Base-by-base conservation (phyloP, 2,329 filamentous ascomycete genomes). In the Chaetomiaceae sp. region DNA sequence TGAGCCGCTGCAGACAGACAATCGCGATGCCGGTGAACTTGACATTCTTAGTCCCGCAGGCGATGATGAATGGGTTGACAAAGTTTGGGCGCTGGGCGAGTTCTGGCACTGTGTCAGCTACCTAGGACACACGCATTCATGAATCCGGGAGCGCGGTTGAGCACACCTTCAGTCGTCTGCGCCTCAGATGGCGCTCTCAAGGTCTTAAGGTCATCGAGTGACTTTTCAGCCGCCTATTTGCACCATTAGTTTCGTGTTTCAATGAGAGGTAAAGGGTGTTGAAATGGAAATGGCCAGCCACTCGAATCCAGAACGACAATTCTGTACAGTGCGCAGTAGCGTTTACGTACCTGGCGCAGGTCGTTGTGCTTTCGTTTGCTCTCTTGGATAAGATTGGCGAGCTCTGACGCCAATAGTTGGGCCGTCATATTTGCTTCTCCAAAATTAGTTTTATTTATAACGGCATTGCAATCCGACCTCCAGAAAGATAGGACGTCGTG, bases 341-440 rank as follows among this genome's bases (percentile, higher is more conserved):
- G 20, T 14, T 4, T 53, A 70, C 79, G 64, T 73, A 86, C 87
- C 79, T 87, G 88, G 75, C 88, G 84, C 48, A 99, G 78, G 65
- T 97, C 94, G 62, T 87, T 83, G 70, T 96, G 87, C 73, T 95
- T 97, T 65, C 92, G 83, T 73, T 95, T 97, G 68, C 91, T 94
- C 75, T 99, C 94, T 71, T 95, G 89, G 64, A 96, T 86, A 69
- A 96, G 82, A 73, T 89, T 95, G 66, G 86, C 82, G 69, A 96
- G 82, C 80, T 96, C 91, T 54, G 88, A 85, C 66, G 86, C 84
- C 65, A 96, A 80, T 66, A 96, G 85, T 80, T 95, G 89, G 65
- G 90, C 86, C 70, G 90, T 95, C 90, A 96, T 96, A 65, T 74
- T 85, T 69, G 58, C 54, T 61, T 45, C 55, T 57, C 34, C 36